Base-by-base conservation (phyloP, 495 filamentous ascomycete species). In the Neurospora pannonica region DNA sequence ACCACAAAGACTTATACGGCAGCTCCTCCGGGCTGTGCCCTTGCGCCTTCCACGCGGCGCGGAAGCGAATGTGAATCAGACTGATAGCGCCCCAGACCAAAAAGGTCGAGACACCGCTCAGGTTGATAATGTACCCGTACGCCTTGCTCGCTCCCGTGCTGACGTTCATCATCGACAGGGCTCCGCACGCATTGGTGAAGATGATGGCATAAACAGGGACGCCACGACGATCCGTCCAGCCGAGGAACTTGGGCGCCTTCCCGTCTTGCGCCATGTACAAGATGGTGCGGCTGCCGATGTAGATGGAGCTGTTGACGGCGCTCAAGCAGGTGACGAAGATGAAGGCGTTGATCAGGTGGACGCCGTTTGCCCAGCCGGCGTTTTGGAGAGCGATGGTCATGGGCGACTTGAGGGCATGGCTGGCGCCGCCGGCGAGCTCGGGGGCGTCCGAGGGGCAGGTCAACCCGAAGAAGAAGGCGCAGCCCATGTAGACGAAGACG, bases 401-500 rank as follows among this genome's bases (percentile, higher is more conserved):
- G 28, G 89, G 89, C 40, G 84, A 87, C 42, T 84, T 75, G 38
- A 88, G 83, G 3, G 85, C 85, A 4, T 86, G 85, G 71, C 81
- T 83, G 37, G 78, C 78, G 71, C 85, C 88, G 73, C 87, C 87
- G 78, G 85, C 71, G 72, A 89, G 81, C 15, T 82, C 80, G 67
- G 83, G 70, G 71, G 84, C 83, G 72, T 87, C 83, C 17, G 84
- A 79, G 0, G 86, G 86, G 70, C 89, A 88, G 31, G 89, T 84
- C 21, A 90, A 81, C 70, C 89, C 89, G 70, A 93, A 92, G 79
- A 93, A 93, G 85, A 94, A 90, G 74, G 91, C 89, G 5, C 88
- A 88, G 67, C 91, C 84, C 82, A 93, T 88, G 82, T 92, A 92
- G 79, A 93, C 90, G 79, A 94, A 89, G 76, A 93, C 77, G 80